Base-by-base conservation (phyloP, 768 basidiomycete species). In the Auriculariales sp. region DNA sequence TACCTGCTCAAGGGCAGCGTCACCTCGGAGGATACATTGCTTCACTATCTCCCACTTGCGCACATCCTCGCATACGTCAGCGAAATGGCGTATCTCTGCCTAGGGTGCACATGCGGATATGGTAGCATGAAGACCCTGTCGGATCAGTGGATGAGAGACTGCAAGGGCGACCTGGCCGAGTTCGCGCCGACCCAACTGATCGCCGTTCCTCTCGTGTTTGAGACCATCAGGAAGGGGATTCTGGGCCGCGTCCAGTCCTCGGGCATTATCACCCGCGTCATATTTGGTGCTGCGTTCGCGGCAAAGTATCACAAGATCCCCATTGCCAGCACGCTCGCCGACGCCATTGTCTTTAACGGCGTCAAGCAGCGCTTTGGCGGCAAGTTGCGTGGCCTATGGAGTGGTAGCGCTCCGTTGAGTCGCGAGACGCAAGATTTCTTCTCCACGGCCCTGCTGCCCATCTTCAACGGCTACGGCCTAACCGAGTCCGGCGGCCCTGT, bases 21-120 rank as follows among this genome's bases (percentile, higher is more conserved):
- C 39, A 71, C 12, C 19, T 11, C 12, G 19, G 53, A 59, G 59
- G 55, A 59, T 25, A 81, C 58, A 75, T 80, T 58, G 64, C 80
- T 95, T 51, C 94, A 92, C 2, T 95, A 90, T 68, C 76, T 97
- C 3, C 93, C 92, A 1, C 79, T 94, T 29, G 91, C 90, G 1
- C 93, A 99, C 63, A 92, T 98, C 54, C 71, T 99, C 53, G 94
- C 98, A 66, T 95, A 89, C 62, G 81, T 93, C 52, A 89, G 95
- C 57, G 94, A 99, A 70, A 68, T 87, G 42, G 67, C 70, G 50
- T 72, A 90, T 60, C 66, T 84, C 59, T 83, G 79, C 57, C 68
- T 79, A 28, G 89, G 92, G 53, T 70, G 93, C 68, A 80, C 79
- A 25, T 75, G 77, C 27, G 94, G 95, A 1, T 99, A 87, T 55